Base-by-base conservation (phyloP, 2,329 filamentous ascomycete species). In the Penicillium nordicum region DNA sequence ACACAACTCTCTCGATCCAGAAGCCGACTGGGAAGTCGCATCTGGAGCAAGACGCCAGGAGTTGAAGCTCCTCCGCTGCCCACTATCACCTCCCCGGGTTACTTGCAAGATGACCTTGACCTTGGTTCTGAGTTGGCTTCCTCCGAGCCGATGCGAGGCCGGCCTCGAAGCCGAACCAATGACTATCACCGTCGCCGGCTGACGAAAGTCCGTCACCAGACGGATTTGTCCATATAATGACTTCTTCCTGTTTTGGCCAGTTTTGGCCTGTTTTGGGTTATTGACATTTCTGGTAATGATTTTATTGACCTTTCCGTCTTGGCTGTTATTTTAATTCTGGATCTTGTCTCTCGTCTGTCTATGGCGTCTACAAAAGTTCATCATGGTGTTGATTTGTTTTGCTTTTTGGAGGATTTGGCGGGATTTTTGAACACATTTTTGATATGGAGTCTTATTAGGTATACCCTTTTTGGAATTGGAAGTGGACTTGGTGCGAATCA, bases 81-180 rank as follows among this genome's bases (percentile, higher is more conserved):
- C 6, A 63, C 63, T 5, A 63, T 64, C 23, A 21, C 58, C 4
- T 66, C 63, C 25, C 61, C 63, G 1, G 64, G 56, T 38, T 53
- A 57, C 25, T 29, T 58, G 25, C 51, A 49, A 12, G 50, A 30
- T 30, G 55, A 40, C 4, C 37, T 45, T 40, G 56, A 55, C 9
- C 21, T 36, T 16, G 53, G 50, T 30, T 11, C 29, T 10, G 50
- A 50, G 32, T 43, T 48, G 2, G 29, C 18, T 25, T n/a, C 40
- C 3, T 27, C 52, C 32, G 65, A 68, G n/a, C 16, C 48, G 23
- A 42, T 50, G 21, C 64, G 69, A 50, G 67, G 66, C 34, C 60
- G 68, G 11, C 47, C 62, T 45, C 62, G 65, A 38, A 69, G 56
- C 43, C 65, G 67, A 25, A 67, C 57, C 46, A 57, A 69, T 12